These are phyloP conservation scores for Farysia itapuensis DNA, from an alignment of 1,284 basidiomycete species.

Conservation along the genomic window DNA sequence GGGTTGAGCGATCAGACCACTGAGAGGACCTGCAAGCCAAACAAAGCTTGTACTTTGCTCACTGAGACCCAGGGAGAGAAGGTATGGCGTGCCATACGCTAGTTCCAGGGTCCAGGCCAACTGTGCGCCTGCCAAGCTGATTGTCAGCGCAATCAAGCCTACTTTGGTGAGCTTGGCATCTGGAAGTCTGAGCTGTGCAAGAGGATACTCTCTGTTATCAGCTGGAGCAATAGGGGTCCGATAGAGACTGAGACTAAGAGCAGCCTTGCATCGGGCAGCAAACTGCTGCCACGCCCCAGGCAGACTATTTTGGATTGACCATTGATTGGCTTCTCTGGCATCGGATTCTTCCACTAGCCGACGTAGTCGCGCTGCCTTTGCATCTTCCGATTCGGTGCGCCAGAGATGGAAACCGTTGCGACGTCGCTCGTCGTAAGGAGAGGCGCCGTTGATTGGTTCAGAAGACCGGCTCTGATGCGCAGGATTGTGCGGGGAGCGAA, in stretches of 20 bases:
- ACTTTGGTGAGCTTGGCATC: constrained; percentile 49
- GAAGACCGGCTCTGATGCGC: constrained; percentile 4
- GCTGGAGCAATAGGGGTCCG: constrained; percentile 1
- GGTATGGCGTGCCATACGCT: constrained; percentile 81
- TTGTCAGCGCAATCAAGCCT: constrained; percentile 63
- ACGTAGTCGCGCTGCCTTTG: constrained; percentile 8
- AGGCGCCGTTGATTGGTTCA: constrained; percentile 15
- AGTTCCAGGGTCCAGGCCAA: constrained; percentile 89
- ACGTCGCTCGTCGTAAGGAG: constrained; percentile 19
- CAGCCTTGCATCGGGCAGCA: neutral
- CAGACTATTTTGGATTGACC: neutral
- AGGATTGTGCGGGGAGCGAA: constrained; percentile 30
- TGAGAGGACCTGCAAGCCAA: constrained; percentile 92
- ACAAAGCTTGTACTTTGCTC: constrained; percentile 89
- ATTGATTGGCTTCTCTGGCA: neutral
- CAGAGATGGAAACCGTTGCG: constrained; percentile 46
- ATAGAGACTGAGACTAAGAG: constrained; percentile 13
- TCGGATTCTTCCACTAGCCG: constrained; percentile 10
- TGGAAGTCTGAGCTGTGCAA: neutral
- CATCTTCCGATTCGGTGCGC: constrained; percentile 42
- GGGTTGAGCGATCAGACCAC: constrained; percentile 89
- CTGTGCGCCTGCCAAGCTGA: constrained; percentile 75
- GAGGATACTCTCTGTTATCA: constrained; percentile 1
- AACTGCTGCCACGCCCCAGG: constrained; percentile 1
- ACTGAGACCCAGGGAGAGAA: constrained; percentile 82